Conservation (phyloP, 352 stramenopile species). For the Elongisporangium senticosum region DNA sequence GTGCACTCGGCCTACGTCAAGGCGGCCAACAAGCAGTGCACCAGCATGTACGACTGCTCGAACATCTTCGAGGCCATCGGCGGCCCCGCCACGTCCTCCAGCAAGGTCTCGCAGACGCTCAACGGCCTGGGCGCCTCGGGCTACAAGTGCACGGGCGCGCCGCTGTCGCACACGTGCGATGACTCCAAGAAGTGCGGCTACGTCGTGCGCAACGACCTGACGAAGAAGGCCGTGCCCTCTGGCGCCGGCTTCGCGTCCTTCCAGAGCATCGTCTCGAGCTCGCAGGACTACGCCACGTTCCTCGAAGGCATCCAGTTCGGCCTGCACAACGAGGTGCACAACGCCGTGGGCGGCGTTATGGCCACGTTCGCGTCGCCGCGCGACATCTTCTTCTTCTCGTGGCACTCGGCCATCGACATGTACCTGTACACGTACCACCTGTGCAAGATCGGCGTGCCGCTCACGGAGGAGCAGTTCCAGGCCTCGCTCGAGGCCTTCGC, state of each 20-base stretch:
- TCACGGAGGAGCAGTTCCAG: constrained; percentile 38
- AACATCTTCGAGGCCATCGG: constrained; percentile 52
- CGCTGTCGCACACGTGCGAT: constrained; percentile 33
- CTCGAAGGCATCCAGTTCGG: constrained; percentile 55
- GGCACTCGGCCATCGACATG: constrained; percentile 64
- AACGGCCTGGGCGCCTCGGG: constrained; percentile 28
- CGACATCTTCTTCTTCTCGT: constrained; percentile 70
- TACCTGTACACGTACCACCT: constrained; percentile 60
- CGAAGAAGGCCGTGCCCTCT: constrained; percentile 27
- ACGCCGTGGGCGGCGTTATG: constrained; percentile 47
- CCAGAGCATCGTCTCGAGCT: constrained; percentile 41
- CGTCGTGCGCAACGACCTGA: constrained; percentile 40
- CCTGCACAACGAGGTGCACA: constrained; percentile 57
- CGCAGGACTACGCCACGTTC: constrained; percentile 51
- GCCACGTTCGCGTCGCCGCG: constrained; percentile 38
- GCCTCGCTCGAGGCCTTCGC: constrained; percentile 39
- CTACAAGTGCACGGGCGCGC: constrained; percentile 19
- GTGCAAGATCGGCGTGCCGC: constrained; percentile 44
- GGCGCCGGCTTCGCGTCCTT: constrained; percentile 46
- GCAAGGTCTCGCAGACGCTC: constrained; percentile 13
- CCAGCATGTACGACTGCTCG: constrained; percentile 60
- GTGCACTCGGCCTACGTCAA: constrained; percentile 61
- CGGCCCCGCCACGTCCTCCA: constrained; percentile 13
- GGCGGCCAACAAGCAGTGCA: constrained; percentile 35
- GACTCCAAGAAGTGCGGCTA: constrained; percentile 31